phyloP scores from a whole-genome alignment of 345 rosid genomes.

The Carallia pectinifolia region DNA sequence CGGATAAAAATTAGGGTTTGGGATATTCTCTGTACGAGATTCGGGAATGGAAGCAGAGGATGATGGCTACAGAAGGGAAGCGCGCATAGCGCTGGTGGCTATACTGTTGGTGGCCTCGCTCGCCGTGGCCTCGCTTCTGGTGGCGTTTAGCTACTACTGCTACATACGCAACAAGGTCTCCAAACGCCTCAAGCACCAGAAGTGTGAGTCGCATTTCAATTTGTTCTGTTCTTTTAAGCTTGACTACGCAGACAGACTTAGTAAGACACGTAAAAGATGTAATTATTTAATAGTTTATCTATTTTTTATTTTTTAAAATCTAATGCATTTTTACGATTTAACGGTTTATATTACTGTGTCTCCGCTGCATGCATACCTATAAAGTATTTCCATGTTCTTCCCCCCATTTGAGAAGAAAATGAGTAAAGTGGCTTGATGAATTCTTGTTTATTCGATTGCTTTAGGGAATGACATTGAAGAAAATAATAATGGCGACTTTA shows the following conservation, averaged over 20 bases:
- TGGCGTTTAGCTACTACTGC: constrained; percentile 92
- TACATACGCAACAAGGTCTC: constrained; percentile 82
- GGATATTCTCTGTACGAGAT: not conserved
- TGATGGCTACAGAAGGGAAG: constrained; percentile 48
- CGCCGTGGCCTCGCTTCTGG: constrained; percentile 64
- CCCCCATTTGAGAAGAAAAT: no score
- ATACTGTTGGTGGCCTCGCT: constrained; percentile 83
- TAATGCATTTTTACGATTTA: no score
- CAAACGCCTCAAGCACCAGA: constrained; percentile 44
- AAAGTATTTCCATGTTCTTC: no score
- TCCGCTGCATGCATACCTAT: no score
- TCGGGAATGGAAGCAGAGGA: constrained; percentile 40
- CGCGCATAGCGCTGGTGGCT: constrained; percentile 58
- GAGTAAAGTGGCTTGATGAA: not conserved
- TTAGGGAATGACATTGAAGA: constrained; percentile 53
- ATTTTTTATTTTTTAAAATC: no score
- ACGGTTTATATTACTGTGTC: no score
- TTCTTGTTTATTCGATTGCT: constrained; percentile 10
- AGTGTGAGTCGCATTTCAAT: constrained; percentile 33
- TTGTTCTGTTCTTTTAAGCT: not conserved
- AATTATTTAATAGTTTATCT: no score
- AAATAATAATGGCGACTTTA: constrained; percentile 30
- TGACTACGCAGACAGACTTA: no score
- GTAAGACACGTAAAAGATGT: no score
- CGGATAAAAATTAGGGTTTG: constrained; percentile 36